Base-by-base conservation (phyloP, 352 stramenopile genomes). In the Phytophthora crassamura region DNA sequence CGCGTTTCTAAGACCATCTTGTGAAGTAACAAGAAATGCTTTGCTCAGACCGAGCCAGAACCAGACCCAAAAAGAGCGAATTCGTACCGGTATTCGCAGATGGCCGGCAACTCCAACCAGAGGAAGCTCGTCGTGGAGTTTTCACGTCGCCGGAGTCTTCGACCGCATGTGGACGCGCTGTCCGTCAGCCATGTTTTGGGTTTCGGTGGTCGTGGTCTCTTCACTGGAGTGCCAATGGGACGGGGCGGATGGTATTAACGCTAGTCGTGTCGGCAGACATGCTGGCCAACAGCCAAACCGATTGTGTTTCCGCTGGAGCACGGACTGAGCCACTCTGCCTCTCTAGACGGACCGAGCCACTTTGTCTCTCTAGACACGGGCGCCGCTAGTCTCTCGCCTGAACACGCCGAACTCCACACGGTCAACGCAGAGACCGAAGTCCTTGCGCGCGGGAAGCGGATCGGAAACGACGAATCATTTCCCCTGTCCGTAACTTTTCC, bases 11-110 rank as follows among this genome's bases (percentile, higher is more conserved):
- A 32, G 34, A 45, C 34, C 10, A 15, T 49, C 41, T 49, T 49
- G 50, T 59, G 38, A 49, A 59, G 50, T 59, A 59, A 41, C 50
- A 35, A 16, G 11, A 58, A 58, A 34, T 25, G 12, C 11, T 1
- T n/a, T n/a, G n/a, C n/a, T n/a, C n/a, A n/a, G n/a, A n/a, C n/a
- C n/a, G n/a, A n/a, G n/a, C n/a, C n/a, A n/a, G n/a, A n/a, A n/a
- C n/a, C n/a, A n/a, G n/a, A n/a, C 7, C 16, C 18, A 34, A 49
- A 7, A 10, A 15, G 30, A 11, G 15, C 30, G 28, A 40, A 0
- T 10, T 1, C n/a, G 25, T 28, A 53, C 46, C 46, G 32, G 46
- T 53, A 34, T 53, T 1, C 20, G 15, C 7, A 9, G 8, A 30
- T 32, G 20, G 18, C 20, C 20, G 16, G n/a, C 20, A n/a, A n/a